Evolutionary conservation across 164 flowering plant genomes (phyloP).

Genomic region (Nymphaea colorata): DNA sequence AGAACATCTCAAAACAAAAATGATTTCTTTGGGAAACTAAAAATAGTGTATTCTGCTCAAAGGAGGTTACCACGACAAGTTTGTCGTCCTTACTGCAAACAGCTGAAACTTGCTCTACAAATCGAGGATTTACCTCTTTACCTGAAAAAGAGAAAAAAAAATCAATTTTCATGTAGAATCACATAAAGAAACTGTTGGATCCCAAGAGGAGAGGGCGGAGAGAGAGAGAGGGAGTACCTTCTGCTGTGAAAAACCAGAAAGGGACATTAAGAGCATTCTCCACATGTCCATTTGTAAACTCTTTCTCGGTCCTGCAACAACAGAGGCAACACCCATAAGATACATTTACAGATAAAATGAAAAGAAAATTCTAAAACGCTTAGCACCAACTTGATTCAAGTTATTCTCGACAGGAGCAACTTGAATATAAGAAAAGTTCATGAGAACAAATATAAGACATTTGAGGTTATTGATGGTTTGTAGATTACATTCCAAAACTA

Average conservation of each 20-base stretch:
- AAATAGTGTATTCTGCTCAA: no score
- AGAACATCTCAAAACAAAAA: no score
- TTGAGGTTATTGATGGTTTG: no score
- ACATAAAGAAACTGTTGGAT: background rate
- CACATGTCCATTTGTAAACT: slow-evolving; percentile 41
- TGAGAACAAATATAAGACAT: no score
- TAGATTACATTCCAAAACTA: no score
- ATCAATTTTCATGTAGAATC: background rate
- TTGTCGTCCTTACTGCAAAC: slow-evolving; percentile 46
- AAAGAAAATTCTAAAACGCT: background rate
- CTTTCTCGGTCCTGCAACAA: slow-evolving; percentile 59
- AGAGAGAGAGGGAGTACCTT: slow-evolving; percentile 23
- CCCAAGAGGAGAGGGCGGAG: background rate
- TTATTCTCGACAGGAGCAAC: no score
- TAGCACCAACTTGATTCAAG: no score
- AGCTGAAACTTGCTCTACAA: slow-evolving; percentile 50
- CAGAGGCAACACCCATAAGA: background rate
- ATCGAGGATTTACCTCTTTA: slow-evolving; percentile 62
- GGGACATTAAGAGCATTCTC: slow-evolving; percentile 37
- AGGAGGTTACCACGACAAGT: slow-evolving; percentile 52
- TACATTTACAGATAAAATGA: background rate
- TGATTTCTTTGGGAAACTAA: background rate
- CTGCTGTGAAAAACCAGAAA: slow-evolving; percentile 38
- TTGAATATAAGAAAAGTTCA: no score
- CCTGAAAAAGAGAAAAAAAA: slow-evolving; percentile 25